Base-by-base conservation (phyloP, 2,329 filamentous ascomycete genomes). In the Botrytis porri region DNA sequence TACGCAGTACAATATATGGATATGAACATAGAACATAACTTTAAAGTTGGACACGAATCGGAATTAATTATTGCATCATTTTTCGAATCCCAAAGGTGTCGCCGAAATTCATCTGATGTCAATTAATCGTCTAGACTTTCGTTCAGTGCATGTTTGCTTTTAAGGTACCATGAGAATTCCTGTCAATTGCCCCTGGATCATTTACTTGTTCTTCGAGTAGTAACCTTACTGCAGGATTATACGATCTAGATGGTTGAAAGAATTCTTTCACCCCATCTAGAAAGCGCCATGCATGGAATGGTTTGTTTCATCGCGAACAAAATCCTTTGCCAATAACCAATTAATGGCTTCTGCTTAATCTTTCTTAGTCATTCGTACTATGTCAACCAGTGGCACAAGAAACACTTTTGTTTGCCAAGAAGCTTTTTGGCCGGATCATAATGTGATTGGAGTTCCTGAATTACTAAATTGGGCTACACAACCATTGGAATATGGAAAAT, bases 281-380 rank as follows among this genome's bases (percentile, higher is more conserved):
- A 8, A 57, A 41, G 37, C 35, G 48, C 65, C 48, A 69, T 57
- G 16, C 16, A 32, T 16, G 7, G 22, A 41, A 57, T 41, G n/a
- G 22, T 29, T 22, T 32, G 65, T 69, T 69, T 69, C 65, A 69
- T 32, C 8, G 35, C 20, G 4, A 32, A 7, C 20, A 5, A 32
- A 57, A 69, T 43, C 48, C 65, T 69, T 57, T n/a, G n/a, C 2
- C 25, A 41, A 32, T 20, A 69, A 57, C 65, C 48, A 69, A 69
- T 57, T n/a, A 7, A 57, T 32, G 18, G 35, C 18, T 32, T 32
- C 20, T 10, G 14, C 22, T 57, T 32, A 37, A 41, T 41, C 41
- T 18, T 48, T 57, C 29, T 57, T 69, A 69, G 65, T 69, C 48
- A 69, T 32, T 57, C 22, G n/a, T 69, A 59, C 35, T 41, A 67